phyloP scores from a whole-genome alignment of 2,329 filamentous ascomycete genomes.

The Beauveria rudraprayagi region DNA sequence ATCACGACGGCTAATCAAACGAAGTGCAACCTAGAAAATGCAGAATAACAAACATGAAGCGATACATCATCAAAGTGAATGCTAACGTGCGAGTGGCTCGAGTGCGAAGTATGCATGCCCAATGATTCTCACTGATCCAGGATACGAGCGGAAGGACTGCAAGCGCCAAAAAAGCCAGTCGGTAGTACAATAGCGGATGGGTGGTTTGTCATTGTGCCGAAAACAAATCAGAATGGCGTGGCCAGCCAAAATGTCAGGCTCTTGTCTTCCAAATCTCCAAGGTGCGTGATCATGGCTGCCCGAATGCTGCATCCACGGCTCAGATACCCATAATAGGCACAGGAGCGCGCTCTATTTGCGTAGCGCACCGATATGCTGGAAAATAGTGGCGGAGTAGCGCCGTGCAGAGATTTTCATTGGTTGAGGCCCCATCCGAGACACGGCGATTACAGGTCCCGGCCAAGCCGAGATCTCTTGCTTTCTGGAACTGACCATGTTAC shows the following conservation, averaged over 20 bases:
- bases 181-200: background rate
- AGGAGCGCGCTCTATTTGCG: background rate
- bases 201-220: no score
- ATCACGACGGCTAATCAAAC: no score
- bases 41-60: no score
- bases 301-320: background rate
- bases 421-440: conserved; percentile 1
- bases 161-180: no score
- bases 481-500: conserved; percentile 4
- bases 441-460: conserved; percentile 6
- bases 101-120: no score
- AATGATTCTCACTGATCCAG: no score
- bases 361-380: background rate
- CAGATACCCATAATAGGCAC: background rate
- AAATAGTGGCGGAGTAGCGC: background rate
- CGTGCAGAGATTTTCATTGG: conserved; percentile 3
- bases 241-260: background rate
- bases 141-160: no score
- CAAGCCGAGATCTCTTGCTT: conserved; percentile 9
- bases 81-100: no score
- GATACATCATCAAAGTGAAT: no score
- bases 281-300: background rate
- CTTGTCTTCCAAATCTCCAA: background rate
- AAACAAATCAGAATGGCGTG: no score
- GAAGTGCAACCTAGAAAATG: no score